Percentiles rank a stretch among this genome's conserved stretches.
phyloP scores from a whole-genome alignment of 2,329 filamentous ascomycete species.

The Mariannaea elegans region DNA sequence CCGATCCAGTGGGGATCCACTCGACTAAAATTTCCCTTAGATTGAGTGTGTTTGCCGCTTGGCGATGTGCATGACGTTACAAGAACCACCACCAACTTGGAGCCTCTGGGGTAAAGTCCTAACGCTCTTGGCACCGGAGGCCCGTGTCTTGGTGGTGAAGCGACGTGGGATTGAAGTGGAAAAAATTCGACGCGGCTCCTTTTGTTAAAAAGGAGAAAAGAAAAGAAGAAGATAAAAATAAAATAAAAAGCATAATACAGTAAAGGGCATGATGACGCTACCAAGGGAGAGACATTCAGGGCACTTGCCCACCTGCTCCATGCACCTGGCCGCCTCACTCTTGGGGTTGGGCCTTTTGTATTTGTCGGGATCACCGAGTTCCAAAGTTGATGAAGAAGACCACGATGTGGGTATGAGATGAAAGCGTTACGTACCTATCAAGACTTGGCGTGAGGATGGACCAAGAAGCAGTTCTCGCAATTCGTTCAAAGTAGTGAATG shows the following conservation, averaged over 20 bases:
- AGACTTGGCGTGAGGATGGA: slow-evolving; percentile 17
- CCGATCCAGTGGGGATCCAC: slow-evolving; percentile 42
- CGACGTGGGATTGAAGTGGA: not conserved
- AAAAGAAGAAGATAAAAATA: not conserved
- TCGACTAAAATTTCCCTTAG: slow-evolving; percentile 42
- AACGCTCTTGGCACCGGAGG: slow-evolving; percentile 18
- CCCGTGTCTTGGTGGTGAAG: not conserved
- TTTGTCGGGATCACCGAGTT: slow-evolving; percentile 40
- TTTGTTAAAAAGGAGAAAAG: too few relatives aligned
- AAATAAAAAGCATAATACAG: not conserved
- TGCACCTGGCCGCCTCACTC: slow-evolving; percentile 43
- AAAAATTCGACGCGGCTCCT: not conserved
- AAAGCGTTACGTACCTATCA: slow-evolving; percentile 39
- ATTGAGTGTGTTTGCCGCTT: slow-evolving; percentile 45
- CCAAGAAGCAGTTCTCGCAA: not conserved
- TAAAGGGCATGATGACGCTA: slow-evolving; percentile 9
- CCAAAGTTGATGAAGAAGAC: slow-evolving; percentile 24
- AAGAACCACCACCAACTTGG: slow-evolving; percentile 22
- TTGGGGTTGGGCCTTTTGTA: slow-evolving; percentile 26
- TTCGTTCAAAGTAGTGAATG: too few relatives aligned
- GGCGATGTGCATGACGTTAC: slow-evolving; percentile 43
- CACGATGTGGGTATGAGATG: slow-evolving; percentile 33
- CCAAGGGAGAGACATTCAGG: slow-evolving; percentile 31
- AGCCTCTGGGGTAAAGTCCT: slow-evolving; percentile 19
- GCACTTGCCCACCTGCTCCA: slow-evolving; percentile 46